Percentiles rank a stretch among this genome's conserved stretches.
phyloP scores from a whole-genome alignment of 148 eudicot genomes.

The Bassia scoparia region DNA sequence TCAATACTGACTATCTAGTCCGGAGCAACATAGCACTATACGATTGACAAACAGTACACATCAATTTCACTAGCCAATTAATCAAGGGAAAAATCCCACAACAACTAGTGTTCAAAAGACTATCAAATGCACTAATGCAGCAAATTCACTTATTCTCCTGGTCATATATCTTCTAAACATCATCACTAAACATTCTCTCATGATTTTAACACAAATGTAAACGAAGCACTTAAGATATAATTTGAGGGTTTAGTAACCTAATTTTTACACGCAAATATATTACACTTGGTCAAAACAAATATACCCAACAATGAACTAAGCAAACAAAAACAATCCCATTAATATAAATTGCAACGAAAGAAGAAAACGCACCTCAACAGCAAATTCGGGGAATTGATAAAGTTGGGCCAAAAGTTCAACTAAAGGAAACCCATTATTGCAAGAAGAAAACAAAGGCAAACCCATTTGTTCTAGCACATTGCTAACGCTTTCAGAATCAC shows the following conservation, averaged over 20 bases:
- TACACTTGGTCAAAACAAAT: too few relatives aligned
- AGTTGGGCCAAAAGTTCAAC: slow-evolving; percentile 59
- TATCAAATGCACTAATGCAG: neutral
- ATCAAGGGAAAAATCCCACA: neutral
- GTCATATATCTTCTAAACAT: too few relatives aligned
- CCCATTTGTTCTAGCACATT: slow-evolving; percentile 49
- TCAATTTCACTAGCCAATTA: neutral
- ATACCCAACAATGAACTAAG: neutral
- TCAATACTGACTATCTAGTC: neutral
- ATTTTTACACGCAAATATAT: too few relatives aligned
- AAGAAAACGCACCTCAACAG: slow-evolving; percentile 46
- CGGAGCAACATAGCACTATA: neutral
- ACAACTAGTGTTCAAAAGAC: neutral
- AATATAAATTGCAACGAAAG: neutral
- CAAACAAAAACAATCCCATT: neutral
- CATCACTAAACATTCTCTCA: too few relatives aligned
- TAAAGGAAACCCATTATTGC: slow-evolving; percentile 50
- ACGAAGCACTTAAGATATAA: too few relatives aligned
- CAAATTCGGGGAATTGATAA: slow-evolving; percentile 30
- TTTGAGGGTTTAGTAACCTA: too few relatives aligned
- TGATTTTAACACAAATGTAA: too few relatives aligned
- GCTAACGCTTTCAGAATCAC: slow-evolving; percentile 22
- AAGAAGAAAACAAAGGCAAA: slow-evolving; percentile 32
- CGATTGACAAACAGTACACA: neutral
- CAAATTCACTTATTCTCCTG: too few relatives aligned